Base-by-base conservation (phyloP, 352 stramenopile species). In the Thalassiosira mediterranea region DNA sequence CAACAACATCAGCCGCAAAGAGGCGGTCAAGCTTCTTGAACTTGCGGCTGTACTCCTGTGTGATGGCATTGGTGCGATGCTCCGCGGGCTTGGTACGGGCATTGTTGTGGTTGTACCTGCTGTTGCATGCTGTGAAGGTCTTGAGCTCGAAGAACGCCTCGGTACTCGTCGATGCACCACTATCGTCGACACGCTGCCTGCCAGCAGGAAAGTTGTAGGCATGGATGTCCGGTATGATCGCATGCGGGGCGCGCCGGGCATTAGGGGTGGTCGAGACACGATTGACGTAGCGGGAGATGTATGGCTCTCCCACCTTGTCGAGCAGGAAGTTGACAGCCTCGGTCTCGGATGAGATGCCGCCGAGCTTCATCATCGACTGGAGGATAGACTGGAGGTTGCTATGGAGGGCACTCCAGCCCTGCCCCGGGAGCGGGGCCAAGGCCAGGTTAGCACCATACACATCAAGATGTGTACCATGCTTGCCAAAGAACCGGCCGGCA, bases 381-480 rank as follows among this genome's bases (percentile, higher is more conserved):
- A 70, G 3, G 15, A 70, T 23, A 1, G 7, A 34, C 31, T 60
- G 40, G 15, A 70, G 28, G 11, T 53, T 11, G 31, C 57, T 66
- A 44, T 72, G 63, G 2, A 34, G 19, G 26, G 3, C 8, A 17
- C 37, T 17, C 17, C 48, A 31, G 32, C 53, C 42, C n/a, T 54
- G 10, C 26, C 64, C 64, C 49, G 64, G 64, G 17, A 74, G 32
- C 40, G 40, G 13, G 15, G 53, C 53, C 7, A 53, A 7, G n/a
- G 64, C 64, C 7, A 67, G 64, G 23, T 74, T 74, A 17, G 52
- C 52, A 37, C 64, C 64, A 37, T 59, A 67, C 19, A 47, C 17
- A 32, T 74, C 64, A 7, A 74, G 28, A 21, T 19, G 2, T 15
- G 34, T 40, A 32, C 64, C 51, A 3, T 47, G 38, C 32, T 54